Base-by-base conservation (phyloP, 768 basidiomycete species). In the Leccinellum albellum region DNA sequence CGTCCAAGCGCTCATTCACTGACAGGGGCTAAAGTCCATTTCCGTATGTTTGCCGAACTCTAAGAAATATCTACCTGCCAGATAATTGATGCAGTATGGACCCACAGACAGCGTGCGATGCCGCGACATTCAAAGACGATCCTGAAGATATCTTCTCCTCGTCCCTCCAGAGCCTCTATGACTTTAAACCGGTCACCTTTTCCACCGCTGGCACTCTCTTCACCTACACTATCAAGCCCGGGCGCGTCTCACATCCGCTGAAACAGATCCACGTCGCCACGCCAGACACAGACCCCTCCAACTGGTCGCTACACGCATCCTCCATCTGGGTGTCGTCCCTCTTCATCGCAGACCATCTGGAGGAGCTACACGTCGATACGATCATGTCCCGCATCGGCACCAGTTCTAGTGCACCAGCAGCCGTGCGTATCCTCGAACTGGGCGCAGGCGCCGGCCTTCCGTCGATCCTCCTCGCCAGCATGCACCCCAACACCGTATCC, bases 271-370 rank as follows among this genome's bases (percentile, higher is more conserved):
- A 75, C 0, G 70, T 89, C 44, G 66, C 68, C 14, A 85, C 80
- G 2, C 88, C 89, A 12, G 86, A 90, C 64, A 86, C 88, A 12
- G 73, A 79, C 12, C 74, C 85, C 21, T 75, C 78, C 17, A 89
- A 91, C 64, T 91, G 89, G 89, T 76, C 81, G 1, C 70, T 91
- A 3, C 89, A 92, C 56, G 90, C 89, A 2, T 85, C 87, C 23
- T 86, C 87, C 15, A 82, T 91, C 64, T 92, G 88, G 90, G 73
- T 77, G 6, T 79, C 89, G 6, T 82, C 89, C 15, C 70, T 82
- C 44, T 88, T 83, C 72, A 69, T 90, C 45, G 85, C 86, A 47
- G 83, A 89, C 66, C 82, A 89, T 60, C 54, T 90, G 31, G 69
- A 76, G 26, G 77, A 79, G 32, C 65, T 87, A 4, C 61, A 66